Base-by-base conservation (phyloP, 2,329 filamentous ascomycete genomes). In the Claviceps quebecensis region DNA sequence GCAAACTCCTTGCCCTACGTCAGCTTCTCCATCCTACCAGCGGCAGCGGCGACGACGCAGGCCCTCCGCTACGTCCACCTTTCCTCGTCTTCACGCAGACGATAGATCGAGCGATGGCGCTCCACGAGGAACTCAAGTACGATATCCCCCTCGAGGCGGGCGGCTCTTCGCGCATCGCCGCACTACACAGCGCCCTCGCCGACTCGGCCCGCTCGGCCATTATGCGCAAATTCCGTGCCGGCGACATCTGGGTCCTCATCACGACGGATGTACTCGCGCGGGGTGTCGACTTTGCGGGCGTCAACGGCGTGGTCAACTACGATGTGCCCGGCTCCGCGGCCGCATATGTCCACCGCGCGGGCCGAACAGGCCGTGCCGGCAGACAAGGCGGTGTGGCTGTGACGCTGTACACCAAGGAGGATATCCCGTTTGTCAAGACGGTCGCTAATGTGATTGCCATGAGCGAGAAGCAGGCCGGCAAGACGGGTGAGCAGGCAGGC, bases 71-170 rank as follows among this genome's bases (percentile, higher is more conserved):
- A 45, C 81, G 87, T 1, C 88, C 93, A 0, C 93, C 93, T 0
- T 95, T 96, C 69, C 76, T 98, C 5, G 84, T 98, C 54, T 98
- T 98, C 67, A 93, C 91, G 0, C 93, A 98, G 69, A 96, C 91
- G 1, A 95, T 98, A 52, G 84, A 90, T 49, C 82, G 93, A 59
- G 93, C 93, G 1, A 80, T 85, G 36, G 89, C 93, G 5, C 76
- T 98, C 1, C 83, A 95, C 64, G 83, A 86, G 37, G 93, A 98
- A 66, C 77, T 98, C 34, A 83, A 87, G 55, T 98, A 95, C 69
- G 93, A 98, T 63, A 95, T 98, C 45, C 89, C 93, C 0, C 75
- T 85, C 0, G 84, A 89, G 65, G 91, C 90, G 5, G 90, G 90
- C 43, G 90, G 90, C 16, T 82, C 86, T 1, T 78, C 83, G 1